A percentile compares a stretch with the other conserved stretches of the same genome.
phyloP scores from a whole-genome alignment of 1,139 yeast species.

The Nakaseomyces nivariensis region DNA sequence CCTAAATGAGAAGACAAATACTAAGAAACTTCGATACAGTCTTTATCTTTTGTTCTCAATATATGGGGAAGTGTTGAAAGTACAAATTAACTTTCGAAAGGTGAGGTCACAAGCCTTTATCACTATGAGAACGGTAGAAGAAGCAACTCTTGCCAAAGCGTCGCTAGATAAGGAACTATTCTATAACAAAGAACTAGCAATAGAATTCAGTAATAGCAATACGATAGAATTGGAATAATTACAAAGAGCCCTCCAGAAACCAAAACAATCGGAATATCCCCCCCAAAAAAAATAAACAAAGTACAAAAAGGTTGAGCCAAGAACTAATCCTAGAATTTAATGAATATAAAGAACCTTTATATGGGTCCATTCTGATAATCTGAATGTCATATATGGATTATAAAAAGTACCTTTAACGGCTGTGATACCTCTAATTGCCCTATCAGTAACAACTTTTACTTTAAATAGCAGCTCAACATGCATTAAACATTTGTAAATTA shows the following conservation, averaged over 20 bases:
- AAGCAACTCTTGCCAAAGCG: constrained; percentile 24
- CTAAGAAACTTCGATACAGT: constrained; percentile 16
- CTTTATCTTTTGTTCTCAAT: constrained; percentile 24
- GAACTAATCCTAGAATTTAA: too few relatives aligned
- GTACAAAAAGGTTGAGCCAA: too few relatives aligned
- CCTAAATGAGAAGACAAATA: constrained; percentile 17
- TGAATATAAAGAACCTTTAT: too few relatives aligned
- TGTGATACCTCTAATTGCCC: too few relatives aligned
- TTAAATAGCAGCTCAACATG: too few relatives aligned
- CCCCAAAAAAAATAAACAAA: too few relatives aligned
- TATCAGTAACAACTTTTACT: too few relatives aligned
- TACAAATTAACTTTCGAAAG: constrained; percentile 15
- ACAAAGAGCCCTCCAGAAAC: too few relatives aligned
- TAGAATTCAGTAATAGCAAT: constrained; percentile 19
- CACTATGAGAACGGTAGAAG: constrained; percentile 21
- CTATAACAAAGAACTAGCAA: constrained; percentile 18
- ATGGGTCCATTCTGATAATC: too few relatives aligned
- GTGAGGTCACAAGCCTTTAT: constrained; percentile 26
- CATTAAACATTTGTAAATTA: too few relatives aligned
- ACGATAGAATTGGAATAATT: constrained; percentile 7
- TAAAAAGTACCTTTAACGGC: too few relatives aligned
- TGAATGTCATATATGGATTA: too few relatives aligned
- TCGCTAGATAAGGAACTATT: constrained; percentile 22
- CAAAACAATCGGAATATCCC: not conserved
- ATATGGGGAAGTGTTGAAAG: constrained; percentile 27